These are phyloP conservation scores for Trichophaea hybrida DNA, from an alignment of 2,329 filamentous ascomycete species.

Conservation along the genomic window DNA sequence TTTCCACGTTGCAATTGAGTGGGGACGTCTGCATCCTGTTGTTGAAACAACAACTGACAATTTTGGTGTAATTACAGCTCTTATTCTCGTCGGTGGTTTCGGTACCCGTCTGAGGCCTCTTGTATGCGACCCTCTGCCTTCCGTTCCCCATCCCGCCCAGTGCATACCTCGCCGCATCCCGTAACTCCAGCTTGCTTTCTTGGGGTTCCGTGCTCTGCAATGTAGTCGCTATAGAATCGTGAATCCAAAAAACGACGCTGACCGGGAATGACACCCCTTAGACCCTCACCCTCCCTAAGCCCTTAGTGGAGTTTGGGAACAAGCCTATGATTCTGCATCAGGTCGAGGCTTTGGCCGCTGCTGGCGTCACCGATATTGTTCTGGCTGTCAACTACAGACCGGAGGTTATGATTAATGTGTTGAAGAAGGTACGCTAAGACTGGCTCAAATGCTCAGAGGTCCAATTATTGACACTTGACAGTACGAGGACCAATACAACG, in stretches of 20 bases:
- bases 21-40: not conserved
- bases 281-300: constrained; percentile 95
- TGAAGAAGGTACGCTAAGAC: constrained; percentile 57
- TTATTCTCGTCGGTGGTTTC: constrained; percentile 98
- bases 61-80: constrained; percentile 42
- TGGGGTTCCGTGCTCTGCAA: not conserved
- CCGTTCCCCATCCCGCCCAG: not conserved
- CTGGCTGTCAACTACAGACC: constrained; percentile 97
- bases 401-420: constrained; percentile 88
- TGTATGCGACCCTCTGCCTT: constrained; percentile 41
- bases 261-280: constrained; percentile 31
- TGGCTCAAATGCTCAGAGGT: constrained; percentile 1
- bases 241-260: not conserved
- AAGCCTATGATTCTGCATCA: constrained; percentile 99
- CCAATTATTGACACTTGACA: constrained; percentile 16
- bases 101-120: constrained; percentile 94
- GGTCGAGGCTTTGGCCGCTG: constrained; percentile 82
- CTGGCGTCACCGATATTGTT: constrained; percentile 93
- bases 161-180: not conserved
- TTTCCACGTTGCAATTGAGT: not conserved
- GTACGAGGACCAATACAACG: constrained; percentile 85
- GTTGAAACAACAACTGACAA: not conserved
- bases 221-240: not conserved
- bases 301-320: constrained; percentile 95
- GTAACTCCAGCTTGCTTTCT: not conserved